Conservation (phyloP, 192 early-diverging fungal species). For the Rhizophlyctis rosea region DNA sequence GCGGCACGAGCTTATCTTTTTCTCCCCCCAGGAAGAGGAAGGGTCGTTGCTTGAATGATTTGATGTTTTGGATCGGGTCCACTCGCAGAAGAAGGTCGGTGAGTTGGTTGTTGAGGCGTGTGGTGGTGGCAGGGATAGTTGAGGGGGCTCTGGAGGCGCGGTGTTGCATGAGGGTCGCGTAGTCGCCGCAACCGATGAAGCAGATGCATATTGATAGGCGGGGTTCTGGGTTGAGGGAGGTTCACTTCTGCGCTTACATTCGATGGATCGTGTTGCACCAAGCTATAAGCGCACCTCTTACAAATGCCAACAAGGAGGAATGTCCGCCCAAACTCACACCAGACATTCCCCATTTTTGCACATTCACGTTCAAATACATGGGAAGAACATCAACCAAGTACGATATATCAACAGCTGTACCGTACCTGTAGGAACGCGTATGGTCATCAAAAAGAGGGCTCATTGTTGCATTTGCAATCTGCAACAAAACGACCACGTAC, state of each 20-base stretch:
- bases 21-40: constrained; percentile 22
- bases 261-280: no score
- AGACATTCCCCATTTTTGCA: constrained; percentile 42
- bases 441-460: constrained; percentile 22
- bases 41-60: not conserved
- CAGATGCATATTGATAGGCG: constrained; percentile 12
- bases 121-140: constrained; percentile 9
- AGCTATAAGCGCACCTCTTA: constrained; percentile 23
- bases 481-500: not conserved
- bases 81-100: not conserved
- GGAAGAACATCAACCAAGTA: constrained; percentile 49
- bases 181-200: constrained; percentile 40
- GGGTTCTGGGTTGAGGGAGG: constrained; percentile 10
- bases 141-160: constrained; percentile 5
- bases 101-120: constrained; percentile 11
- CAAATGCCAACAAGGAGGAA: constrained; percentile 38
- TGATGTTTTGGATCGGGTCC: constrained; percentile 18
- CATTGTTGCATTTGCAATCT: no score
- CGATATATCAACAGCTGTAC: constrained; percentile 40
- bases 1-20: constrained; percentile 23
- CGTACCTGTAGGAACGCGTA: constrained; percentile 32
- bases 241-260: no score
- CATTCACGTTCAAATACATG: constrained; percentile 32
- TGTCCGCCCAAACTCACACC: constrained; percentile 57
- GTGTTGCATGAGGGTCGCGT: constrained; percentile 26